Evolutionary conservation across 2,329 filamentous ascomycete genomes (phyloP).

Genomic region (Colletotrichum chlorophyti): DNA sequence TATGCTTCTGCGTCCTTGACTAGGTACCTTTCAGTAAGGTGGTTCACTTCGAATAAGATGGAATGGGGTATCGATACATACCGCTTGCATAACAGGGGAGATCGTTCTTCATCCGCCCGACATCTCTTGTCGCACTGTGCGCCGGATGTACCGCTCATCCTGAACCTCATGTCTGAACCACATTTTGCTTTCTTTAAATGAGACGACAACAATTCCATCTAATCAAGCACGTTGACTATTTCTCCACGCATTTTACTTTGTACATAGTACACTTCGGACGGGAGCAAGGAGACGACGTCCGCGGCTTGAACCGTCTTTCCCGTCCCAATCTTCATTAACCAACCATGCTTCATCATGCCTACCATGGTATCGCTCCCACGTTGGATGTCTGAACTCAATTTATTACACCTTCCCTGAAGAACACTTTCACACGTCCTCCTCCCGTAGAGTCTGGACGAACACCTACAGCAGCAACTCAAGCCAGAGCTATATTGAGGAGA

Average conservation of each 20-base stretch:
- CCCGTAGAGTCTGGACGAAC: background rate
- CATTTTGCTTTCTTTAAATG: slow-evolving; percentile 9
- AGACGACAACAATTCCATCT: slow-evolving; percentile 9
- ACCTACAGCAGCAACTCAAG: background rate
- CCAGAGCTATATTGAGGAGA: background rate
- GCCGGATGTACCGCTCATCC: background rate
- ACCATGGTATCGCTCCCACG: too few relatives aligned
- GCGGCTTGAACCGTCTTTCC: slow-evolving; percentile 24
- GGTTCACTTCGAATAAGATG: too few relatives aligned
- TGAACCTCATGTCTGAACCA: background rate
- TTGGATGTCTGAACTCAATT: too few relatives aligned
- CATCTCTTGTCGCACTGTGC: background rate
- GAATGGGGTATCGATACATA: too few relatives aligned
- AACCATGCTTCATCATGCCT: background rate
- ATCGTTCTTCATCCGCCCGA: background rate
- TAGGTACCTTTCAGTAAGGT: too few relatives aligned
- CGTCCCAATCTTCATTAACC: background rate
- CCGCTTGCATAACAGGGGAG: background rate
- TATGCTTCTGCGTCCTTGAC: too few relatives aligned
- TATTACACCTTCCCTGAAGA: too few relatives aligned
- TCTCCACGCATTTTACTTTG: slow-evolving; percentile 14
- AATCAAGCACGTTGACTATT: slow-evolving; percentile 9
- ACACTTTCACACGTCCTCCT: background rate
- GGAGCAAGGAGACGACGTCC: background rate
- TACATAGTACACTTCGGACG: too few relatives aligned